Evolutionary conservation across 2,329 filamentous ascomycete species (phyloP).

Genomic region (Penicillium sp.): DNA sequence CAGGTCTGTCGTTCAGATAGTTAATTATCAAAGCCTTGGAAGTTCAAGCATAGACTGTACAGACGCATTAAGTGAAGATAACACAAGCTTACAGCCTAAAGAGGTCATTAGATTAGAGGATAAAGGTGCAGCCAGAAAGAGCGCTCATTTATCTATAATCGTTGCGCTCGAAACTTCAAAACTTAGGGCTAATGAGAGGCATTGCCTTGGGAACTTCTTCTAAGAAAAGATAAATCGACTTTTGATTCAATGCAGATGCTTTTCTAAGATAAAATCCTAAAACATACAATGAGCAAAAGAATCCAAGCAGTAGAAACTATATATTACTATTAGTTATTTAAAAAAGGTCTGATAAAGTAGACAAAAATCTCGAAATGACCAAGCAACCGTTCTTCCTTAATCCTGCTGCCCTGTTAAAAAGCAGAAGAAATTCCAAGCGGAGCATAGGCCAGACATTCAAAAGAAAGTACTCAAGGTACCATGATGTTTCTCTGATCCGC

Average conservation of each 20-base stretch:
- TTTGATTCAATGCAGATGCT: not conserved
- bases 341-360: constrained; percentile 6
- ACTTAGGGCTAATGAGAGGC: not conserved
- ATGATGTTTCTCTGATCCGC: constrained; percentile 7
- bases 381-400: constrained; percentile 12
- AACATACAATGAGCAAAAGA: not conserved
- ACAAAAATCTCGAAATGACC: constrained; percentile 19
- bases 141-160: not conserved
- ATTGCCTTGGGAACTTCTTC: not conserved
- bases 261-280: not conserved
- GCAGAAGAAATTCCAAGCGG: constrained; percentile 10
- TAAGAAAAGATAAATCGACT: not conserved
- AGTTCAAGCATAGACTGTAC: not conserved
- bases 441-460: constrained; percentile 4
- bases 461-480: constrained; percentile 3
- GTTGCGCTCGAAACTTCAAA: too few species aligned
- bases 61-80: not conserved
- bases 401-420: constrained; percentile 2
- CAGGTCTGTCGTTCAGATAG: too few species aligned
- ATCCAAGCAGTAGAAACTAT: constrained; percentile 8
- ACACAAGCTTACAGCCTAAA: not conserved
- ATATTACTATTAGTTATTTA: constrained; percentile 19
- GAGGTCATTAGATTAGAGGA: not conserved
- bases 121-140: not conserved
- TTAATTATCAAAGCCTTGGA: not conserved